Evolutionary conservation across 1,139 yeast species (phyloP), one percentile per base, ranked within the genome.

Genomic region (Eremothecium cymbalariae): DNA sequence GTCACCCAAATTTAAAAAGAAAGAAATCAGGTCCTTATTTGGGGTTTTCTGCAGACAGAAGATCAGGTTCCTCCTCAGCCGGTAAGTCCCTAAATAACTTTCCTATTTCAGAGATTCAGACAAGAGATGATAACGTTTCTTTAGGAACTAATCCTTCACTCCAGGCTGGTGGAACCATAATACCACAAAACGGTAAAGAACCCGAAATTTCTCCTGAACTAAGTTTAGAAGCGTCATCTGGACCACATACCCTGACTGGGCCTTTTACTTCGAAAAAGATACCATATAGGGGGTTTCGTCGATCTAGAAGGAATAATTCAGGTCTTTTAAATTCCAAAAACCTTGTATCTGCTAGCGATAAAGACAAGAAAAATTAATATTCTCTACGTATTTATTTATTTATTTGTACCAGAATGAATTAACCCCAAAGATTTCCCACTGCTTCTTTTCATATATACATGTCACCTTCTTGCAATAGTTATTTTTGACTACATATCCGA

Each of bases 361-460:
- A 19, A 9, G 9, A 9, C 21, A 19, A 19, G 21, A 19, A 19
- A 19, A 9, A 8, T 26, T 6, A 13, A 13, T 13, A 6, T 26
- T 13, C 29, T 26, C 8, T 15, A 26, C 21, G 9, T 8, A 9
- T n/a, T n/a, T n/a, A n/a, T n/a, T n/a, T n/a, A n/a, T 4, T 21
- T 27, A 33, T 5, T 26, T 21, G 15, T 28, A 50, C 22, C 38
- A 42, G 8, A 45, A 40, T 9, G 57, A 50, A 33, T 55, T 55
- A 2, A 47, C 28, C 1, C 60, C 58, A 33, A 52, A 53, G 26
- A 36, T 40, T 26, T 42, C 46, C 61, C 61, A 56, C 9, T 33
- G 30, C 18, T 44, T 48, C 22, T 44, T 47, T 17, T 54, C 58
- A 25, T 53, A 56, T 9, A 40, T 34, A 32, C 58, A 53, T 16